phyloP scores from a whole-genome alignment of 2,329 filamentous ascomycete species.

The Ceratocystiopsis minuta region DNA sequence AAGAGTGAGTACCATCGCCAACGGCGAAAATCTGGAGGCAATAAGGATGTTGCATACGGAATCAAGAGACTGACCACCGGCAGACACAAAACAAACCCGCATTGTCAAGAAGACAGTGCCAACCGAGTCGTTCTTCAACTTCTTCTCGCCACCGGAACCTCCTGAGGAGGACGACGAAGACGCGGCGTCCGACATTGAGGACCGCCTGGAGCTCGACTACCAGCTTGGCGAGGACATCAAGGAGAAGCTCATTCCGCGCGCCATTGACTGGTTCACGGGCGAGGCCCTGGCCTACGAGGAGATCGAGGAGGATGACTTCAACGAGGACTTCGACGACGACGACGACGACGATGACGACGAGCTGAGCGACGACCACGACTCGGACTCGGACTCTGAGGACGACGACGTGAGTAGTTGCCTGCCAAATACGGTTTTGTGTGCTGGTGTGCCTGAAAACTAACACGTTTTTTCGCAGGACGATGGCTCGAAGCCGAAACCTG shows the following conservation, averaged over 20 bases:
- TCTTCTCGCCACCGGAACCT: constrained; percentile 89
- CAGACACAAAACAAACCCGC: constrained; percentile 97
- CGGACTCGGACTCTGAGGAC: constrained; percentile 50
- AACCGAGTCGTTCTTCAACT: constrained; percentile 97
- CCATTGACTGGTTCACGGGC: constrained; percentile 98
- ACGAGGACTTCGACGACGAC: constrained; percentile 72
- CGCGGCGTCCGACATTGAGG: constrained; percentile 79
- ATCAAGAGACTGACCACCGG: neutral
- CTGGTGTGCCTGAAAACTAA: no score
- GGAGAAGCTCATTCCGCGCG: constrained; percentile 96
- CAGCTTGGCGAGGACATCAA: constrained; percentile 99
- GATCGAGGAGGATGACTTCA: constrained; percentile 63
- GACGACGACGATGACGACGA: constrained; percentile 81
- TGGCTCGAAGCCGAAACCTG: constrained; percentile 78
- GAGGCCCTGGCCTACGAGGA: constrained; percentile 96
- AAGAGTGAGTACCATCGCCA: constrained; percentile 59
- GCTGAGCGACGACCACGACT: constrained; percentile 69
- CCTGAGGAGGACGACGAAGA: constrained; percentile 58
- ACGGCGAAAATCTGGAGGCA: no score
- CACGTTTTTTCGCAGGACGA: constrained; percentile 47
- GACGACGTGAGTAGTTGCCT: constrained; percentile 43
- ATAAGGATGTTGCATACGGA: no score
- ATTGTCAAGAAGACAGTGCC: constrained; percentile 98
- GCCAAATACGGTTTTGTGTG: no score
- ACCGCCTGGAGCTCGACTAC: constrained; percentile 94